phyloP scores from a whole-genome alignment of 192 early-diverging fungal genomes.

The Coemansia sp. region DNA sequence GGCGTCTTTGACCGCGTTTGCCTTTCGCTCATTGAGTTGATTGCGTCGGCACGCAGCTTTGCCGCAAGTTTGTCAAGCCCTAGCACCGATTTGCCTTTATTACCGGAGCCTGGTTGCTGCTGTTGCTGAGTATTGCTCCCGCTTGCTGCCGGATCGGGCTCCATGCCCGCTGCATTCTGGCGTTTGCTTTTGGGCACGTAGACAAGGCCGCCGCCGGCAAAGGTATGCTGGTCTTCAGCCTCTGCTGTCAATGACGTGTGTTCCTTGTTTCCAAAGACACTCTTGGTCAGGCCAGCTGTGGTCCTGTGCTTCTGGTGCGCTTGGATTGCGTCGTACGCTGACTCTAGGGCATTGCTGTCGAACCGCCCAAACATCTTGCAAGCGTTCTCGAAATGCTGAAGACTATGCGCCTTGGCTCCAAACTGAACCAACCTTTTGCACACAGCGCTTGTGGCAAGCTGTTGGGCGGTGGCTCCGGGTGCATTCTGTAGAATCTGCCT shows the following conservation, averaged over 20 bases:
- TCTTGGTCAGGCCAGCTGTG: not conserved
- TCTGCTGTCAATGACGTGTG: not conserved
- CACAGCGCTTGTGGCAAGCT: slow-evolving; percentile 22
- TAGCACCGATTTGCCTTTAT: slow-evolving; percentile 18
- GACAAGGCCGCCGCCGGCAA: slow-evolving; percentile 26
- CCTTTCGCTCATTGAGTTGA: slow-evolving; percentile 22
- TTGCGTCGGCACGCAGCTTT: slow-evolving; percentile 24
- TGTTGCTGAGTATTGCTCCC: not conserved
- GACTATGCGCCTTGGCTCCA: slow-evolving; percentile 11
- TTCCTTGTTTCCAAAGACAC: slow-evolving; percentile 12
- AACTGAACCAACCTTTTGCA: slow-evolving; percentile 47
- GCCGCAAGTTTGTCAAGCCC: slow-evolving; percentile 41
- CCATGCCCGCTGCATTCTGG: not conserved
- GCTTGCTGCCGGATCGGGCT: not conserved
- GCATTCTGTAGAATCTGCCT: slow-evolving; percentile 23
- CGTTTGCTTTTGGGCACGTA: slow-evolving; percentile 40
- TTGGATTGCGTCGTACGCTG: slow-evolving; percentile 23
- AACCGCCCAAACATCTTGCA: slow-evolving; percentile 52
- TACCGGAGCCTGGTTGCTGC: not conserved
- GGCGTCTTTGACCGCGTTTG: not conserved
- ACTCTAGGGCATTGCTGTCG: slow-evolving; percentile 21
- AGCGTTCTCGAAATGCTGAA: slow-evolving; percentile 35
- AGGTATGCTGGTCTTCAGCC: not conserved
- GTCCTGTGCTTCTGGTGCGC: slow-evolving; percentile 8
- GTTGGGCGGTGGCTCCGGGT: slow-evolving; percentile 9